A percentile compares a stretch with the other conserved stretches of the same genome.
Evolutionary conservation across 2,329 filamentous ascomycete species (phyloP).

Genomic region (Ophiostoma perfectum): DNA sequence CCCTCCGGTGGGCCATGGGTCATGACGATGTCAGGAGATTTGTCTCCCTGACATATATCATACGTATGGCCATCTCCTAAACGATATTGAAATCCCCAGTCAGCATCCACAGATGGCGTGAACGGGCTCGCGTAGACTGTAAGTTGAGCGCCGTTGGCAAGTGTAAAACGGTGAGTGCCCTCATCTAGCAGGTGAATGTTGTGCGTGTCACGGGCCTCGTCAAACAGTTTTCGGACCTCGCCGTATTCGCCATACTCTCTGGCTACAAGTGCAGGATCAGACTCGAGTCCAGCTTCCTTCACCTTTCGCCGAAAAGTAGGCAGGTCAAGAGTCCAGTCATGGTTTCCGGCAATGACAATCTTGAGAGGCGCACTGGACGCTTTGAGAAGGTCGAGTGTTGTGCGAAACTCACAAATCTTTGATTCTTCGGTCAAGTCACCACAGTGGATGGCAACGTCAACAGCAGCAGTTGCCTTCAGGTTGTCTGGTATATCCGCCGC

Average conservation of each 20-base stretch:
- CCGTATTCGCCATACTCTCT: neutral
- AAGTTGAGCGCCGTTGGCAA: slow-evolving; percentile 47
- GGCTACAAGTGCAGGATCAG: slow-evolving; percentile 14
- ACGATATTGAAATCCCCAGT: slow-evolving; percentile 48
- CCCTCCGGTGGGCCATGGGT: neutral
- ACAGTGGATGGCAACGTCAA: slow-evolving; percentile 48
- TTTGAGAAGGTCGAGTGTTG: slow-evolving; percentile 40
- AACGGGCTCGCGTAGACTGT: slow-evolving; percentile 50
- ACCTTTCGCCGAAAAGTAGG: slow-evolving; percentile 32
- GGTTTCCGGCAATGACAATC: slow-evolving; percentile 51
- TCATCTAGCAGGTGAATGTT: slow-evolving; percentile 47
- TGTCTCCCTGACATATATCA: neutral
- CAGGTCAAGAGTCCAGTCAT: slow-evolving; percentile 43
- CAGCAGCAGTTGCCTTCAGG: slow-evolving; percentile 26
- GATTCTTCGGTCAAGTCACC: slow-evolving; percentile 47
- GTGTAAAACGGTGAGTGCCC: slow-evolving; percentile 43
- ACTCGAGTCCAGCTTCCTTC: slow-evolving; percentile 12
- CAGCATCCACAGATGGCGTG: slow-evolving; percentile 41
- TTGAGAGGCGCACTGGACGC: slow-evolving; percentile 45
- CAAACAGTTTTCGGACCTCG: slow-evolving; percentile 34
- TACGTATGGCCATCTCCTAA: slow-evolving; percentile 27
- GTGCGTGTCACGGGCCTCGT: slow-evolving; percentile 31
- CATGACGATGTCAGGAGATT: neutral
- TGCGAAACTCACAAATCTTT: slow-evolving; percentile 37
- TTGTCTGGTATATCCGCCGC: neutral